Percentiles rank a stretch among this genome's conserved stretches.
phyloP scores from a whole-genome alignment of 345 rosid species.

The Bretschneidera sinensis region DNA sequence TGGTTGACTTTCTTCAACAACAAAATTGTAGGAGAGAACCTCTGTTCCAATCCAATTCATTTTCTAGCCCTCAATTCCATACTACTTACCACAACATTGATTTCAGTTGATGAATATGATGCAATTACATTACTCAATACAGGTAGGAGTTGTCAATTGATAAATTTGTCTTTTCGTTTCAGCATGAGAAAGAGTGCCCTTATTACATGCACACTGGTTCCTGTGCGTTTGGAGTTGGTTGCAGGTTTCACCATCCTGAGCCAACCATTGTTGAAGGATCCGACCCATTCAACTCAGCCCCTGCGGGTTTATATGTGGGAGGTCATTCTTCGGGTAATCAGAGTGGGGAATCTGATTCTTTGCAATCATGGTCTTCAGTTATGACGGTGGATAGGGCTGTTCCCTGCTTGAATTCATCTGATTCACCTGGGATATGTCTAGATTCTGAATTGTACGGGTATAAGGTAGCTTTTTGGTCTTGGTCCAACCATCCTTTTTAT shows the following conservation, averaged over 20 bases:
- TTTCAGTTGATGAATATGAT: background rate
- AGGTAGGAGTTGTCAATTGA: too few species aligned
- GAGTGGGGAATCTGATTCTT: conserved; percentile 4
- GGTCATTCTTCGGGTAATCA: conserved; percentile 13
- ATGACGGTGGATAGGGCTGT: too few species aligned
- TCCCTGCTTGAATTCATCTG: conserved; percentile 15
- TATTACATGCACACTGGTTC: conserved; percentile 56
- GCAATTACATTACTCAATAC: too few species aligned
- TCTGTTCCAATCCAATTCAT: too few species aligned
- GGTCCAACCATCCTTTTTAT: background rate
- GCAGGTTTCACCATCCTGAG: conserved; percentile 57
- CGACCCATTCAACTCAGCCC: conserved; percentile 10
- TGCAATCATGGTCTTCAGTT: background rate
- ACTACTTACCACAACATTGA: background rate
- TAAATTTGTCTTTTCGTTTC: conserved; percentile 11
- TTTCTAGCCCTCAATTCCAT: too few species aligned
- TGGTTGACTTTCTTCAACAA: too few species aligned
- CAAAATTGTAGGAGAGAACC: too few species aligned
- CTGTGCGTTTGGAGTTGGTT: conserved; percentile 45
- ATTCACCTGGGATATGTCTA: conserved; percentile 5
- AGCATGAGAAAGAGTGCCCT: conserved; percentile 48
- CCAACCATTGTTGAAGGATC: conserved; percentile 39
- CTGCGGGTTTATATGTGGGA: conserved; percentile 1
- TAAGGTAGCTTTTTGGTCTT: conserved; percentile 14
- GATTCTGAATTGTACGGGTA: conserved; percentile 6